These are phyloP conservation scores for Kluyveromyces starmeri DNA, from an alignment of 805 yeast genomes.

Conservation along the genomic window DNA sequence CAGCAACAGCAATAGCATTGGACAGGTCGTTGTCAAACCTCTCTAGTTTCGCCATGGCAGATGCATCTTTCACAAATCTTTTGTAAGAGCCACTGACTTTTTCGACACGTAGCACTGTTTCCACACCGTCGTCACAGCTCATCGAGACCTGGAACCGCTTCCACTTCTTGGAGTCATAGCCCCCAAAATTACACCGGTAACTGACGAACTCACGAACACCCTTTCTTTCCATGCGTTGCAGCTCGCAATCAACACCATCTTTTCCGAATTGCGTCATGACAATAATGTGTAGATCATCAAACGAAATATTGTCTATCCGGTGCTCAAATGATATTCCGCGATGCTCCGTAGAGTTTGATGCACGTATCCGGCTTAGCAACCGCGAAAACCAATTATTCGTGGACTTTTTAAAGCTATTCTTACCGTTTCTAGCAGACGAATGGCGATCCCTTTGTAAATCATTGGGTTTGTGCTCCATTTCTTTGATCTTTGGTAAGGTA, in stretches of 20 bases:
- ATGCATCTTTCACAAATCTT: slow-evolving; percentile 1
- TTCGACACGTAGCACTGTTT: slow-evolving; percentile 15
- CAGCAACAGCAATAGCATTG: slow-evolving; percentile 10
- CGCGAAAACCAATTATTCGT: slow-evolving; percentile 20
- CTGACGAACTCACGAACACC: slow-evolving; percentile 16
- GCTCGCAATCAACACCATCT: slow-evolving; percentile 19
- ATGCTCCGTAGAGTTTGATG: slow-evolving; percentile 5
- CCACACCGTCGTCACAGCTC: slow-evolving; percentile 13
- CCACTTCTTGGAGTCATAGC: slow-evolving; percentile 14
- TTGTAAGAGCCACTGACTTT: slow-evolving; percentile 6
- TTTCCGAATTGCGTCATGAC: slow-evolving; percentile 22
- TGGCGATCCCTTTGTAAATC: too few species aligned
- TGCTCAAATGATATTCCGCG: slow-evolving; percentile 16
- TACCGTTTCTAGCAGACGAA: too few species aligned
- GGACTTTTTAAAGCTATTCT: neutral
- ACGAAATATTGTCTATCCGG: slow-evolving; percentile 15
- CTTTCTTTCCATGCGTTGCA: slow-evolving; percentile 16
- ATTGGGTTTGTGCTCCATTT: neutral
- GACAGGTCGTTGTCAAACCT: slow-evolving; percentile 20
- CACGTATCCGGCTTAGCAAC: slow-evolving; percentile 16
- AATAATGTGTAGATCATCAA: slow-evolving; percentile 24
- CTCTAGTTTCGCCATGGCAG: slow-evolving; percentile 13
- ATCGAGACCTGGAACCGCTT: slow-evolving; percentile 17
- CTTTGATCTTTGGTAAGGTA: neutral
- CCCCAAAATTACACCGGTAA: slow-evolving; percentile 23